Conservation (phyloP, 176 grass and related monocot genomes). For the Carex cristatella region DNA sequence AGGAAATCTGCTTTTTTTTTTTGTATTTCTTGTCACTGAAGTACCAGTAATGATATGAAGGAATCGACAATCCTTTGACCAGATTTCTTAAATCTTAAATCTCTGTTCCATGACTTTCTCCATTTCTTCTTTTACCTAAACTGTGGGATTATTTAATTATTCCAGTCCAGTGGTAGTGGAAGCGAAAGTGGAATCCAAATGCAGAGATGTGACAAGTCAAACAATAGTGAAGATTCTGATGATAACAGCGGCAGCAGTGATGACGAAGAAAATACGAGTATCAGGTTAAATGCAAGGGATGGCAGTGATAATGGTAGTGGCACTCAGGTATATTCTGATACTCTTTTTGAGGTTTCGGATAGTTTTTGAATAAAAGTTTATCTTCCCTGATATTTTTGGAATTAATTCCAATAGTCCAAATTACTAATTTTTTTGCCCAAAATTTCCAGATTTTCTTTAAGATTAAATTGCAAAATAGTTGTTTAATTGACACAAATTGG, state of each 20-base stretch:
- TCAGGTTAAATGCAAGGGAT: slow-evolving; percentile 59
- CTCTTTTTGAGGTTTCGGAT: background rate
- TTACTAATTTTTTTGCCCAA: background rate
- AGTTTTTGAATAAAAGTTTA: background rate
- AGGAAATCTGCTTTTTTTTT: background rate
- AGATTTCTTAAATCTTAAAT: background rate
- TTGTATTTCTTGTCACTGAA: background rate
- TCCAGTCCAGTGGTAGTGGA: slow-evolving; percentile 82
- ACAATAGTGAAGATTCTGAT: slow-evolving; percentile 38
- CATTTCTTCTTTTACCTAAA: background rate
- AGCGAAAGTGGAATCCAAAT: slow-evolving; percentile 90
- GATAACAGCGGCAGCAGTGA: slow-evolving; percentile 51
- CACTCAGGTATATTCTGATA: slow-evolving; percentile 51
- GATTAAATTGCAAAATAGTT: background rate
- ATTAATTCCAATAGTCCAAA: background rate
- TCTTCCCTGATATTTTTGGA: background rate
- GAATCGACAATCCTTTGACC: background rate
- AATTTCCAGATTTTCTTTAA: background rate
- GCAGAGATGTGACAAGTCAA: slow-evolving; percentile 51
- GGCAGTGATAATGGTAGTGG: slow-evolving; percentile 81
- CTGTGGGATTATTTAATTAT: slow-evolving; percentile 16
- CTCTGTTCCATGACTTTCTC: background rate
- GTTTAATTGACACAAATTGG: background rate
- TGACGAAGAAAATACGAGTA: slow-evolving; percentile 38
- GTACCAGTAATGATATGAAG: background rate